phyloP scores from a whole-genome alignment of 768 basidiomycete genomes.

The Tricholoma sp. region DNA sequence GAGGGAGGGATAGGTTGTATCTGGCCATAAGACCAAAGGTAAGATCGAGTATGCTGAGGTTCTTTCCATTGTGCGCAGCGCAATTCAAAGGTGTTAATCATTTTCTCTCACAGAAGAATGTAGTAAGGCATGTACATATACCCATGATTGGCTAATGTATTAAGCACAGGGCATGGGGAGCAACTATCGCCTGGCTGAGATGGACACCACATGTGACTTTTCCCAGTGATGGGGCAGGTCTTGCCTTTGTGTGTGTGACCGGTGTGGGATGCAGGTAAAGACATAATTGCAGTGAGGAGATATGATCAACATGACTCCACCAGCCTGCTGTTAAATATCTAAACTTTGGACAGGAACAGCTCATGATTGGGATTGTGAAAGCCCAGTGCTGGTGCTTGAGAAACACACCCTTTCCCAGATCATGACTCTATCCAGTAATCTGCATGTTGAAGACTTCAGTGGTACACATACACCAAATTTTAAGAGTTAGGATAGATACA shows the following conservation, averaged over 20 bases:
- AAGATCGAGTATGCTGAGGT: conserved; percentile 38
- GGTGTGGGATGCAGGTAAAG: conserved; percentile 24
- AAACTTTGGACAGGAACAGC: not conserved
- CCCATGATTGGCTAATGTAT: conserved; percentile 71
- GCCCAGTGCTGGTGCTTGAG: no score
- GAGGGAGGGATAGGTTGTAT: conserved; percentile 44
- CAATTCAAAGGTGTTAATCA: conserved; percentile 17
- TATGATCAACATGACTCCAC: not conserved
- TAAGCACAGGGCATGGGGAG: conserved; percentile 70
- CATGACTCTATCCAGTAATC: no score
- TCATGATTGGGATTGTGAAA: no score
- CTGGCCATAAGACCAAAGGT: conserved; percentile 39
- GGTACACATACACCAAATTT: no score
- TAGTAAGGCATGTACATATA: conserved; percentile 49
- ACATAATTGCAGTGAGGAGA: conserved; percentile 8
- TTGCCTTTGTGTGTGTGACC: conserved; percentile 28
- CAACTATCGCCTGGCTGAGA: conserved; percentile 46
- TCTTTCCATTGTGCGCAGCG: conserved; percentile 49
- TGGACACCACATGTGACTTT: conserved; percentile 37
- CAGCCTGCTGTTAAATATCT: not conserved
- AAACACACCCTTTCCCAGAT: no score
- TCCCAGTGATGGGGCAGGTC: conserved; percentile 39
- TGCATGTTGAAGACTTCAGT: no score
- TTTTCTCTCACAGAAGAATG: not conserved
- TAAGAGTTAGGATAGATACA: no score